These are phyloP conservation scores for Suhomyces taliae DNA, from an alignment of 1,139 yeast genomes.

Conservation along the genomic window DNA sequence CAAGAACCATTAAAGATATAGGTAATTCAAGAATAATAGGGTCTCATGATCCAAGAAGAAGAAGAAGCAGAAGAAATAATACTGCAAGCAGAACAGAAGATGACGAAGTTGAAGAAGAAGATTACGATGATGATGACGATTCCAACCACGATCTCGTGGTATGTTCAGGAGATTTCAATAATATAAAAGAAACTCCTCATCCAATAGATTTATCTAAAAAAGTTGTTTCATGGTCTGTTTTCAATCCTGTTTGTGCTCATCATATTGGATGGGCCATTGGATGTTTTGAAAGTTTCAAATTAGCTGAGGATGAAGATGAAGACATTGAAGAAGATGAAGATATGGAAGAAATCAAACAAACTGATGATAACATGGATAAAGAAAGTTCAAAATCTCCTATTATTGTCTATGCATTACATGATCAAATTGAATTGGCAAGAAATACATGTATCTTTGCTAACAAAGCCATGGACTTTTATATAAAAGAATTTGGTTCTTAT, in stretches of 20 bases:
- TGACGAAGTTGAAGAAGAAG: constrained; percentile 25
- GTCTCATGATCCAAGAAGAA: constrained; percentile 21
- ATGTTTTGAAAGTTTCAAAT: constrained; percentile 64
- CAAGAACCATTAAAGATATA: constrained; percentile 74
- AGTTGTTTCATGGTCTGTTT: constrained; percentile 73
- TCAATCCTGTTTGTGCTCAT: constrained; percentile 88
- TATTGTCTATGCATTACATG: constrained; percentile 58
- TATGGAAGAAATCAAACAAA: constrained; percentile 35
- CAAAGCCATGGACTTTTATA: constrained; percentile 78
- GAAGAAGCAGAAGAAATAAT: constrained; percentile 6
- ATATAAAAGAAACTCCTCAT: constrained; percentile 49
- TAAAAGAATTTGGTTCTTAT: constrained; percentile 88
- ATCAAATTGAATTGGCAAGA: constrained; percentile 55
- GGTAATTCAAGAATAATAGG: constrained; percentile 52
- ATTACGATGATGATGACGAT: constrained; percentile 49
- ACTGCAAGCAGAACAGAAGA: constrained; percentile 14
- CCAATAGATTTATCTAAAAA: constrained; percentile 68
- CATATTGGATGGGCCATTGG: constrained; percentile 98
- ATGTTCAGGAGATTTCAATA: constrained; percentile 70
- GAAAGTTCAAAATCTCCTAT: constrained; percentile 50
- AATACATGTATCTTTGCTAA: constrained; percentile 77
- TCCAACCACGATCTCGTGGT: constrained; percentile 62
- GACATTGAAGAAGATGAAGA: constrained; percentile 46
- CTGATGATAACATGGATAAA: constrained; percentile 31
- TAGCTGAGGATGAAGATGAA: constrained; percentile 40